phyloP scores from a whole-genome alignment of 192 early-diverging fungal genomes.

The Endogone sp. region DNA sequence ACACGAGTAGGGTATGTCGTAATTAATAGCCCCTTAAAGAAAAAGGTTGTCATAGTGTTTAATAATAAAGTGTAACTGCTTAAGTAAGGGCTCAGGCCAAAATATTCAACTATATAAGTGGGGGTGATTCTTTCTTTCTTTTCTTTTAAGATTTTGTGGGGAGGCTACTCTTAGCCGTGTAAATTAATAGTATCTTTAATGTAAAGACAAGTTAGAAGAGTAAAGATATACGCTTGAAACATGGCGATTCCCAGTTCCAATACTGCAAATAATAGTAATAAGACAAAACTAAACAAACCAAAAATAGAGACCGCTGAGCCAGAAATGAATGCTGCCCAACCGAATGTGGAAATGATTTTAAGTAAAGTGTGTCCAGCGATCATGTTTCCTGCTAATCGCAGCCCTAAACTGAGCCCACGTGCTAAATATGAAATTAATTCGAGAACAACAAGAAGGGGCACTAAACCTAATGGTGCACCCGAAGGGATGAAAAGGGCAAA shows the following conservation, averaged over 20 bases:
- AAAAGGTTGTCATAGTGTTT: too few relatives aligned
- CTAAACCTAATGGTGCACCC: slow-evolving; percentile 48
- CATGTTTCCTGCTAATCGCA: slow-evolving; percentile 49
- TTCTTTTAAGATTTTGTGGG: too few relatives aligned
- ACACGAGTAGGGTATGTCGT: too few relatives aligned
- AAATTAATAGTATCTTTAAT: too few relatives aligned
- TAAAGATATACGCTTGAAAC: slow-evolving; percentile 9
- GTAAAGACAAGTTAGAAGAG: too few relatives aligned
- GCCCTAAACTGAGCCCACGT: slow-evolving; percentile 43
- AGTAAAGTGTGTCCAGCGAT: slow-evolving; percentile 48
- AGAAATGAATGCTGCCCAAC: slow-evolving; percentile 36
- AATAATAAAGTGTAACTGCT: too few relatives aligned
- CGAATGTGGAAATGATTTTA: slow-evolving; percentile 44
- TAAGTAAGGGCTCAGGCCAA: too few relatives aligned
- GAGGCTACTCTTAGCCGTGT: too few relatives aligned
- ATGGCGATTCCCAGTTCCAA: slow-evolving; percentile 44
- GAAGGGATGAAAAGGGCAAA: slow-evolving; percentile 47
- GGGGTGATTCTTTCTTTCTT: too few relatives aligned
- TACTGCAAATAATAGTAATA: slow-evolving; percentile 48
- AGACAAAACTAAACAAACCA: slow-evolving; percentile 42
- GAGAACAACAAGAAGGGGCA: slow-evolving; percentile 46
- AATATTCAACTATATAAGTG: too few relatives aligned
- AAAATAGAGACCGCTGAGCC: slow-evolving; percentile 40
- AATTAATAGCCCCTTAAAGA: too few relatives aligned
- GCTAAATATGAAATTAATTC: slow-evolving; percentile 52